A percentile compares a stretch with the other conserved stretches of the same genome.
phyloP scores from a whole-genome alignment of 2,329 filamentous ascomycete genomes.

The Pyricularia pennisetigena region DNA sequence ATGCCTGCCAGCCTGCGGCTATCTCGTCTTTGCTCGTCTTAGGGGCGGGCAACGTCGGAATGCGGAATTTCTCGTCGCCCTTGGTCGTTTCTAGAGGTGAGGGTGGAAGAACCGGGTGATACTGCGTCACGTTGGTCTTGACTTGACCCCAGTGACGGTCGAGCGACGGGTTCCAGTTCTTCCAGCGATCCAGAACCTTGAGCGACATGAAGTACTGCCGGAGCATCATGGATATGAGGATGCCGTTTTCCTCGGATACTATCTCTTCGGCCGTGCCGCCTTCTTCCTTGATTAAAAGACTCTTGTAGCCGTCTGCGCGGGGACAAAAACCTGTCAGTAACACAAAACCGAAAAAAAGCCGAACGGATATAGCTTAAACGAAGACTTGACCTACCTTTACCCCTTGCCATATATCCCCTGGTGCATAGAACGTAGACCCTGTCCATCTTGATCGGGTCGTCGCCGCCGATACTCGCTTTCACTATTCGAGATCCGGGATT shows the following conservation, averaged over 20 bases:
- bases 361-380: neutral
- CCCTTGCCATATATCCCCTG: constrained; percentile 78
- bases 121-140: constrained; percentile 47
- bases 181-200: constrained; percentile 73
- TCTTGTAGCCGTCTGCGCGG: constrained; percentile 60
- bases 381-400: constrained; percentile 42
- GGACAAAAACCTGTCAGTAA: neutral
- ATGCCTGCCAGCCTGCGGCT: constrained; percentile 23
- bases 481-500: constrained; percentile 53
- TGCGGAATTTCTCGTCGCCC: constrained; percentile 12
- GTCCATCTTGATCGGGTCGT: constrained; percentile 46
- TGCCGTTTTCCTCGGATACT: constrained; percentile 77
- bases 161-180: constrained; percentile 54
- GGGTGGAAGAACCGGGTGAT: constrained; percentile 36
- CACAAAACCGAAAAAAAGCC: neutral
- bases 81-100: constrained; percentile 18
- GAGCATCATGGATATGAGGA: constrained; percentile 76
- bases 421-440: constrained; percentile 66
- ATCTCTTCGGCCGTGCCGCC: constrained; percentile 70
- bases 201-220: constrained; percentile 87
- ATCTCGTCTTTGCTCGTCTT: constrained; percentile 1
- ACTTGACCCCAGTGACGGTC: constrained; percentile 57
- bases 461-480: constrained; percentile 49
- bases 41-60: constrained; percentile 7
- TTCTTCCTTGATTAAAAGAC: constrained; percentile 64